Conservation (phyloP, 805 yeast species). For the Lachancea dasiensis region DNA sequence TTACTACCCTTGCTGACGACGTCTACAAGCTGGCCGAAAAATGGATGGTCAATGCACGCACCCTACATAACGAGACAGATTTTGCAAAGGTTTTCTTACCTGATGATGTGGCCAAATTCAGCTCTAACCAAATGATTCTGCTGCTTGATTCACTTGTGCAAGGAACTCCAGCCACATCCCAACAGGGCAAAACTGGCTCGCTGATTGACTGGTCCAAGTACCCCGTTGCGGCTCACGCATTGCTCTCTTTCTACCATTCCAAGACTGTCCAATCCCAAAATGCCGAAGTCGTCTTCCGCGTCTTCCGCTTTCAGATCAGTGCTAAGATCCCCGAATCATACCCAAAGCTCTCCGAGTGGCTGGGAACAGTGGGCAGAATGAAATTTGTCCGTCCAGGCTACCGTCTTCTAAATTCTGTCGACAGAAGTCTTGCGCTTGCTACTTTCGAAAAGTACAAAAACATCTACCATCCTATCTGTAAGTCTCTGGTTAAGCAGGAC, state of each 20-base stretch:
- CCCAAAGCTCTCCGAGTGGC: slow-evolving; percentile 65
- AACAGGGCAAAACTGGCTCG: slow-evolving; percentile 2
- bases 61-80: slow-evolving; percentile 10
- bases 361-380: slow-evolving; percentile 91
- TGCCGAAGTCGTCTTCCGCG: slow-evolving; percentile 77
- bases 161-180: slow-evolving; percentile 22
- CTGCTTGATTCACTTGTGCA: slow-evolving; percentile 66
- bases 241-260: slow-evolving; percentile 35
- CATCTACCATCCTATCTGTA: slow-evolving; percentile 80
- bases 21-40: slow-evolving; percentile 58
- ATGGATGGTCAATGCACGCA: slow-evolving; percentile 47
- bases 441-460: slow-evolving; percentile 57
- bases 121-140: slow-evolving; percentile 72
- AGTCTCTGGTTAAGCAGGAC: slow-evolving; percentile 78
- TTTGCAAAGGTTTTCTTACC: slow-evolving; percentile 36
- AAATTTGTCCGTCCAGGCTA: slow-evolving; percentile 88
- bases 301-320: slow-evolving; percentile 60
- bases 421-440: slow-evolving; percentile 54
- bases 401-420: slow-evolving; percentile 55
- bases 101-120: slow-evolving; percentile 50
- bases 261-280: slow-evolving; percentile 51
- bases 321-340: slow-evolving; percentile 45
- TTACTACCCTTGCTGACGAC: slow-evolving; percentile 69
- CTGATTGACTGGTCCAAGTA: slow-evolving; percentile 36
- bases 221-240: slow-evolving; percentile 31